These are phyloP conservation scores for Gracilaria vermiculophylla DNA, from an alignment of 23 red algal species.

Conservation along the genomic window DNA sequence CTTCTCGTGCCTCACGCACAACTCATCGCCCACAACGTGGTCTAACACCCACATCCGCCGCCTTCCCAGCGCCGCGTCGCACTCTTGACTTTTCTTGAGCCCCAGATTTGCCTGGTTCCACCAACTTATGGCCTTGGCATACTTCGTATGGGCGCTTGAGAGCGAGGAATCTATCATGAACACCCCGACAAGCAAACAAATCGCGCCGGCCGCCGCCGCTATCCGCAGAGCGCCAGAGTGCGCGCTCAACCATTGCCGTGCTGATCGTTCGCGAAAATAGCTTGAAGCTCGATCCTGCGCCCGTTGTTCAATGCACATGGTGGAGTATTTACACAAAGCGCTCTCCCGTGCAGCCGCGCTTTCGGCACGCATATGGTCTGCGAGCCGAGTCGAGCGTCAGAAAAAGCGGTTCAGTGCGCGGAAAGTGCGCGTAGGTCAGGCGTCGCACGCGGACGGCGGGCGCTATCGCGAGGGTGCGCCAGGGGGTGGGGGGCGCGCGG, in stretches of 20 bases:
- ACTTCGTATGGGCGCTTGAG: slow-evolving; percentile 7
- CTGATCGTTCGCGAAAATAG: background rate
- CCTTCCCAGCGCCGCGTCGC: slow-evolving; percentile 43
- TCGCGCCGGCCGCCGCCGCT: no score
- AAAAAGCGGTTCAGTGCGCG: no score
- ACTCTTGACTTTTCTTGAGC: background rate
- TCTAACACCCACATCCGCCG: slow-evolving; percentile 9
- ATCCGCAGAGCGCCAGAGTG: background rate
- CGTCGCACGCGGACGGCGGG: no score
- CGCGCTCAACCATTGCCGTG: background rate
- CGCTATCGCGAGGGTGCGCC: no score
- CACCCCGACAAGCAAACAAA: background rate
- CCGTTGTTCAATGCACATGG: slow-evolving; percentile 18
- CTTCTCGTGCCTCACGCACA: slow-evolving; percentile 19
- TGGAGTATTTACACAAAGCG: background rate
- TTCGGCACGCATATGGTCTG: background rate
- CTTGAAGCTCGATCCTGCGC: background rate
- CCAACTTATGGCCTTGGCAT: slow-evolving; percentile 27
- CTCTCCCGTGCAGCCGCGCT: background rate
- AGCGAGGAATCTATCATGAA: background rate
- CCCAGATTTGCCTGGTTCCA: background rate
- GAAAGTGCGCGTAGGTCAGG: no score
- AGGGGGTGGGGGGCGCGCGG: no score
- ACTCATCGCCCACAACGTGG: background rate
- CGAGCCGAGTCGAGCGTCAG: no score